phyloP scores from a whole-genome alignment of 805 yeast species.

The Pichia pseudocactophila region DNA sequence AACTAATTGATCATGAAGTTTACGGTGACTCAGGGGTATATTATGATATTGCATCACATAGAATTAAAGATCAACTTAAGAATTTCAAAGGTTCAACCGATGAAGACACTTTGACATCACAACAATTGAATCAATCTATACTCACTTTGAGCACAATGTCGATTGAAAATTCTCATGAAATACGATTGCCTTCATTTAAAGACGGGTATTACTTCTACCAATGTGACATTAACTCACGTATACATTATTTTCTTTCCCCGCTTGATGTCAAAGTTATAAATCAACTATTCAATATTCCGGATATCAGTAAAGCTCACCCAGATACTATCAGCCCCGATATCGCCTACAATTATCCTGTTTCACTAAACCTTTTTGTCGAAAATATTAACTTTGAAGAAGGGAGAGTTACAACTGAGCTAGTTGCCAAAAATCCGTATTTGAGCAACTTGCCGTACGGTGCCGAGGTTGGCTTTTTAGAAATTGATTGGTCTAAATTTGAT shows the following conservation, averaged over 20 bases:
- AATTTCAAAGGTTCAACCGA: slow-evolving; percentile 27
- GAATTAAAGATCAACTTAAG: slow-evolving; percentile 41
- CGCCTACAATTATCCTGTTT: slow-evolving; percentile 56
- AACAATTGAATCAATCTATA: slow-evolving; percentile 19
- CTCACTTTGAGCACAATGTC: not conserved
- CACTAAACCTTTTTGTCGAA: slow-evolving; percentile 47
- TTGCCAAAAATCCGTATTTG: slow-evolving; percentile 60
- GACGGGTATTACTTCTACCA: slow-evolving; percentile 70
- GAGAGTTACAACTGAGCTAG: slow-evolving; percentile 44
- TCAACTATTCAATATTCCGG: slow-evolving; percentile 3
- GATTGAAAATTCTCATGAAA: not conserved
- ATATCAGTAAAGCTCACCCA: not conserved
- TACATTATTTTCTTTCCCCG: slow-evolving; percentile 62
- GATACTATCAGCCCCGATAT: slow-evolving; percentile 17
- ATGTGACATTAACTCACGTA: slow-evolving; percentile 51
- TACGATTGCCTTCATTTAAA: slow-evolving; percentile 14
- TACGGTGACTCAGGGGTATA: slow-evolving; percentile 54
- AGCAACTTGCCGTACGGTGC: slow-evolving; percentile 82
- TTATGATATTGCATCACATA: slow-evolving; percentile 44
- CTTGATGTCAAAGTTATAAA: slow-evolving; percentile 67
- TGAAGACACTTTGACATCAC: slow-evolving; percentile 16
- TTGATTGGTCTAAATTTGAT: slow-evolving; percentile 54
- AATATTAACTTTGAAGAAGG: slow-evolving; percentile 55
- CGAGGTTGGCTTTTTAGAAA: slow-evolving; percentile 71
- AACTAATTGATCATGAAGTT: slow-evolving; percentile 47